A percentile compares a stretch with the other conserved stretches of the same genome.
Evolutionary conservation across 345 rosid genomes (phyloP).

Genomic region (Clarkia xantiana): DNA sequence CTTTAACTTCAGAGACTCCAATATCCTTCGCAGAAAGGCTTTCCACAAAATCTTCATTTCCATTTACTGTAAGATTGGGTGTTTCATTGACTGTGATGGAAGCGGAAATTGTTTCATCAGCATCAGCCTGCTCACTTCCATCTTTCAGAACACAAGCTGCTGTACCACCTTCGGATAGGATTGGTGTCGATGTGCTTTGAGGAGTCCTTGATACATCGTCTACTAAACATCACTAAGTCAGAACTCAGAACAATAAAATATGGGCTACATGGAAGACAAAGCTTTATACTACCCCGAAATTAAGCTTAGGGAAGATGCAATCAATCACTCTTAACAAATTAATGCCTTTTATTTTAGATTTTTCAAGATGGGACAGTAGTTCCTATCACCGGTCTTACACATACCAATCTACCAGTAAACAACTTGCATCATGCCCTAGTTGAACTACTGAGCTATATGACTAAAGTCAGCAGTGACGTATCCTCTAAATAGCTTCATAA

Average conservation of each 20-base stretch:
- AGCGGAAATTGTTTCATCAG: background rate
- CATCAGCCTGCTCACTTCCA: slow-evolving; percentile 1
- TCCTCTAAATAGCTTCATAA: no score
- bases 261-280: no score
- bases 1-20: background rate
- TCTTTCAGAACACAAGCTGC: background rate
- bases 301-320: no score
- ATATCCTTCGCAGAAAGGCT: background rate
- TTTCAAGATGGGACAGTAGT: no score
- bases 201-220: slow-evolving; percentile 1
- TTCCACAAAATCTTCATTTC: background rate
- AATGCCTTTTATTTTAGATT: no score
- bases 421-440: no score
- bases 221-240: background rate
- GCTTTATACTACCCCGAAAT: no score
- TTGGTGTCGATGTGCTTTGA: background rate
- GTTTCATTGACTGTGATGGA: background rate
- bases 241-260: background rate
- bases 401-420: no score
- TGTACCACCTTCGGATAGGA: background rate
- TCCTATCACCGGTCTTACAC: no score
- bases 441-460: no score
- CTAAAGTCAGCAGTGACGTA: no score
- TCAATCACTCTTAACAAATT: no score
- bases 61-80: background rate